Percentiles rank a stretch among this genome's conserved stretches.
These are phyloP conservation scores for Kodamaea sagamina DNA, from an alignment of 805 yeast species.

Conservation along the genomic window DNA sequence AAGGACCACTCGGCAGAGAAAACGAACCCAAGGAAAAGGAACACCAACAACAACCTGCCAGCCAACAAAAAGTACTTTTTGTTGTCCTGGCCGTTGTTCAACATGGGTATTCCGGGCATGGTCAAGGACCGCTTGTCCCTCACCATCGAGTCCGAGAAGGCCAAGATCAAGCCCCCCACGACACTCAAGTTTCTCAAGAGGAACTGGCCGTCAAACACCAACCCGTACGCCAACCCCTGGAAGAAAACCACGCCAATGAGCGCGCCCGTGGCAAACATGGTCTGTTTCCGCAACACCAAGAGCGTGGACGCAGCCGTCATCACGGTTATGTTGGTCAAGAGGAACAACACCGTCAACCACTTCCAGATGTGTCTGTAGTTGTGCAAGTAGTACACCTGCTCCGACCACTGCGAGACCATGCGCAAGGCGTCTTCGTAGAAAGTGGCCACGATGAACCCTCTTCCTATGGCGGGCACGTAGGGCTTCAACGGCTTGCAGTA, in stretches of 20 bases:
- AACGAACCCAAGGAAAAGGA: constrained; percentile 83
- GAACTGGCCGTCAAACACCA: constrained; percentile 77
- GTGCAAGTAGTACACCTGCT: constrained; percentile 83
- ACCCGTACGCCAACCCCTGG: constrained; percentile 88
- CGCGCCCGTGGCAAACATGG: constrained; percentile 68
- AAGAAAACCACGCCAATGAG: constrained; percentile 69
- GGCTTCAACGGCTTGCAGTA: constrained; percentile 60
- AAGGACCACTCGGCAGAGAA: constrained; percentile 73
- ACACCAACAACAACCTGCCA: constrained; percentile 83
- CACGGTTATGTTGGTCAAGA: constrained; percentile 59
- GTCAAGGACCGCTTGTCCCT: constrained; percentile 66
- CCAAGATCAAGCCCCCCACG: constrained; percentile 88
- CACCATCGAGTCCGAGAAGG: constrained; percentile 81
- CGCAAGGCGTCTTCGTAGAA: constrained; percentile 87
- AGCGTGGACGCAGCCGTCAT: constrained; percentile 76
- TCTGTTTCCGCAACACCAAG: constrained; percentile 67
- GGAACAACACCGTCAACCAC: constrained; percentile 72
- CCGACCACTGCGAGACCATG: constrained; percentile 84
- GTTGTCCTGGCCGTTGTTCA: constrained; percentile 62
- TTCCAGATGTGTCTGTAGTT: constrained; percentile 77
- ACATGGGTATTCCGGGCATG: constrained; percentile 76
- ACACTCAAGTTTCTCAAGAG: constrained; percentile 86
- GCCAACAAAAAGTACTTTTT: constrained; percentile 82
- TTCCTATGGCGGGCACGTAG: constrained; percentile 82
- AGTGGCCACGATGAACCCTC: constrained; percentile 90